Base-by-base conservation (phyloP, 2,329 filamentous ascomycete species). In the Karstenula rhodostoma region DNA sequence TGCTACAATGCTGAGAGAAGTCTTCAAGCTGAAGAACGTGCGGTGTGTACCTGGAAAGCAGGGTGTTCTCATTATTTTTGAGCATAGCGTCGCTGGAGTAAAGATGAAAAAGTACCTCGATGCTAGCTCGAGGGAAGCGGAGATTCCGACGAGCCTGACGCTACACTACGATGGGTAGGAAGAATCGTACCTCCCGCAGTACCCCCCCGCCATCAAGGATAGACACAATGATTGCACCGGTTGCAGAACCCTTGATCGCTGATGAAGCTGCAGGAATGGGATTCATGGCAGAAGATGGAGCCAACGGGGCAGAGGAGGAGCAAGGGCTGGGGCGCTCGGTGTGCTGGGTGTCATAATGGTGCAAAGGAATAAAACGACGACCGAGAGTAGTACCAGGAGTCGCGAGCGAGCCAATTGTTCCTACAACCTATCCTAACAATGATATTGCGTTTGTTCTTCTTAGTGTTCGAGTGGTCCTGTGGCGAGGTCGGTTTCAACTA, bases 61-160 rank as follows among this genome's bases (percentile, higher is more conserved):
- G 59, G 74, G 74, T 2, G 60, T 59, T 1, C 84, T 85, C 55
- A 75, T 71, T 2, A 74, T 76, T 12, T 77, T 82, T 0, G 78
- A 83, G 60, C 77, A 81, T 55, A 74, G 82, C 19, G 69, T 85
- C 66, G 82, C 79, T 8, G 83, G 82, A 2, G 76, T 84, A 2
- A 79, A 78, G 53, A 80, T 83, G 75, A 78, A 78, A 67, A 72
- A 79, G 55, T 85, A 84, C 64, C 69, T 85, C 46, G 83, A 85
- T 75, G 74, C 73, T 8, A 82, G 78, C 66, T 75, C 82, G 10
- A 80, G 75, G 59, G 83, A 85, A 70, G 78, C 73, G 15, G 81
- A 82, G 0, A 80, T 74, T 27, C 67, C 71, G 5, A 73, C 67
- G 10, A 68, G 66, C 32, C 52, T 76, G 48, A 67, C 63, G 2